Evolutionary conservation across 1,139 yeast genomes (phyloP).

Genomic region (Diutina siamensis): DNA sequence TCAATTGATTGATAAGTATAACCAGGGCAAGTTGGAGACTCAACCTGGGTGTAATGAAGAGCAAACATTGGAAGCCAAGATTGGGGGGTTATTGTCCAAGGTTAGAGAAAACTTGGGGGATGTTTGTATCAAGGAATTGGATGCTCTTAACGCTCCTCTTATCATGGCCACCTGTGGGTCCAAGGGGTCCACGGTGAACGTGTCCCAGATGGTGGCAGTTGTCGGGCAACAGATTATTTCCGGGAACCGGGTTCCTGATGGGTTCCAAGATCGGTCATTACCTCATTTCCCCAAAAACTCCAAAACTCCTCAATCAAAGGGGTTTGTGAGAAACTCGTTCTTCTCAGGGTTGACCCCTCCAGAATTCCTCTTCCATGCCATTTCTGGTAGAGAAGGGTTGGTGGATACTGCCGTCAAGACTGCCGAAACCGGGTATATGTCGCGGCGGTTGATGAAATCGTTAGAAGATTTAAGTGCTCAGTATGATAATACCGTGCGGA

Average conservation of each 20-base stretch:
- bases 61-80: slow-evolving; percentile 93
- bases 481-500: slow-evolving; percentile 90
- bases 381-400: slow-evolving; percentile 98
- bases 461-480: slow-evolving; percentile 90
- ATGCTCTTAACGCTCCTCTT: slow-evolving; percentile 85
- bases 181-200: slow-evolving; percentile 94
- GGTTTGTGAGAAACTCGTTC: slow-evolving; percentile 94
- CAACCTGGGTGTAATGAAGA: slow-evolving; percentile 99
- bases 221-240: slow-evolving; percentile 99
- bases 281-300: slow-evolving; percentile 97
- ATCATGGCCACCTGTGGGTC: slow-evolving; percentile 99
- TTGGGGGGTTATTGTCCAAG: slow-evolving; percentile 89
- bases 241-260: slow-evolving; percentile 99
- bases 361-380: slow-evolving; percentile 95
- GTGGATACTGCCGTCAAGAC: slow-evolving; percentile 99
- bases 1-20: slow-evolving; percentile 69
- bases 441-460: slow-evolving; percentile 96
- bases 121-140: slow-evolving; percentile 87
- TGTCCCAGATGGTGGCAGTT: slow-evolving; percentile 99
- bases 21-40: slow-evolving; percentile 84
- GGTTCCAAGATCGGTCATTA: slow-evolving; percentile 94
- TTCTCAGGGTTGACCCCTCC: slow-evolving; percentile 92
- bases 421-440: slow-evolving; percentile 99
- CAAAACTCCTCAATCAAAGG: slow-evolving; percentile 95
- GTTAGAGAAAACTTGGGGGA: slow-evolving; percentile 99